These are phyloP conservation scores for Hermanozyma aechmeae DNA, from an alignment of 805 yeast species.

Conservation along the genomic window DNA sequence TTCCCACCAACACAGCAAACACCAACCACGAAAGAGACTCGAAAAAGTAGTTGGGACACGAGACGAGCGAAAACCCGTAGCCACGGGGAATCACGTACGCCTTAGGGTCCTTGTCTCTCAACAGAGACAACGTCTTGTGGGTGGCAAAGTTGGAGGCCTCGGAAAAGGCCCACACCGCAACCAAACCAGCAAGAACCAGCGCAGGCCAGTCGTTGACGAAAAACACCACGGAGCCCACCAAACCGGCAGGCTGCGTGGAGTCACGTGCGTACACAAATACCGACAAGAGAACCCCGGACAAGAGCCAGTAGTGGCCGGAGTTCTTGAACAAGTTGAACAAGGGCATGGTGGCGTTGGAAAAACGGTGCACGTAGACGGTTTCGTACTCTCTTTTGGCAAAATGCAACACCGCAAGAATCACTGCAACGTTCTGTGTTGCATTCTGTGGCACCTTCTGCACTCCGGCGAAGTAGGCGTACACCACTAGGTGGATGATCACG, in stretches of 20 bases:
- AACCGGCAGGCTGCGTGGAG: constrained; percentile 7
- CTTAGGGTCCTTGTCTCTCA: constrained; percentile 44
- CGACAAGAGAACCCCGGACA: constrained; percentile 59
- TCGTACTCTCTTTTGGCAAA: constrained; percentile 85
- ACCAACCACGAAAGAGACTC: constrained; percentile 72
- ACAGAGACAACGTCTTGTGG: constrained; percentile 55
- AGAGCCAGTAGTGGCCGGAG: constrained; percentile 86
- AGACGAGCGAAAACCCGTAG: constrained; percentile 69
- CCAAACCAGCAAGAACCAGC: constrained; percentile 21
- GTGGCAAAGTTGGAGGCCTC: constrained; percentile 68
- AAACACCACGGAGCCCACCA: constrained; percentile 25
- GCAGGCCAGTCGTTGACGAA: constrained; percentile 35
- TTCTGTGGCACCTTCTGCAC: constrained; percentile 18
- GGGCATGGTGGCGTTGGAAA: constrained; percentile 92
- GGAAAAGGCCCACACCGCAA: constrained; percentile 41
- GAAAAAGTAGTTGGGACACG: constrained; percentile 93
- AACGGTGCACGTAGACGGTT: constrained; percentile 74
- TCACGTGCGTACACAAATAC: constrained; percentile 34
- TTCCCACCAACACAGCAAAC: constrained; percentile 63
- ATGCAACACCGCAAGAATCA: constrained; percentile 56
- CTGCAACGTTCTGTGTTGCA: constrained; percentile 45
- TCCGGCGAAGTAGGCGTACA: constrained; percentile 32
- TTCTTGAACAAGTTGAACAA: constrained; percentile 78
- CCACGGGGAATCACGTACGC: constrained; percentile 72
- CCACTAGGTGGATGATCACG: constrained; percentile 62